These are phyloP conservation scores for Penicillium freii DNA, from an alignment of 2,329 filamentous ascomycete genomes.

Conservation along the genomic window DNA sequence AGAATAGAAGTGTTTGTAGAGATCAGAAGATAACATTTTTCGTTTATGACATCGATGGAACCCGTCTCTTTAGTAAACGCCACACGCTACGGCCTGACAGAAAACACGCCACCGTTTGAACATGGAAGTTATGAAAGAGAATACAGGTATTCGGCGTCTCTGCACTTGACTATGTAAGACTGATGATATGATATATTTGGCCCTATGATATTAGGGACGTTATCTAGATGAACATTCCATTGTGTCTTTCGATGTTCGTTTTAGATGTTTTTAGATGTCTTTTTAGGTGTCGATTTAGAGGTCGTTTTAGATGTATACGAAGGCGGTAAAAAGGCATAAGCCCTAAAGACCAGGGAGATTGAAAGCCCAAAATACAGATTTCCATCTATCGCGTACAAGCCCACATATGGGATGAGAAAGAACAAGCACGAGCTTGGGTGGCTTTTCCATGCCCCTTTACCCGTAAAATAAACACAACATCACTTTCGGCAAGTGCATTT, in stretches of 20 bases:
- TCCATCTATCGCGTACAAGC: constrained; percentile 28
- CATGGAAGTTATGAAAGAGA: not conserved
- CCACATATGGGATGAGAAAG: constrained; percentile 23
- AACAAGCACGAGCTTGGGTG: constrained; percentile 15
- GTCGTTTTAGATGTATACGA: not conserved
- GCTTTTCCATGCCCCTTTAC: constrained; percentile 24
- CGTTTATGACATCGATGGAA: constrained; percentile 28
- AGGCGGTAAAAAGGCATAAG: not conserved
- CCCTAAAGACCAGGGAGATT: not conserved
- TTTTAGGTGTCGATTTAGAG: not conserved
- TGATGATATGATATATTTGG: not conserved
- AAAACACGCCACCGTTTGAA: not conserved
- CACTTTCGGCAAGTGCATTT: constrained; percentile 18
- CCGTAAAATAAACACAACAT: constrained; percentile 13
- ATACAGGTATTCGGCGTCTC: not conserved
- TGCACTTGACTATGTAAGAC: not conserved
- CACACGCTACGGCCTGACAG: constrained; percentile 19
- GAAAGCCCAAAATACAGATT: constrained; percentile 23
- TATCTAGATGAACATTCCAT: not conserved
- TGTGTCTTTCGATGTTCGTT: not conserved
- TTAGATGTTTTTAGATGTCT: not conserved
- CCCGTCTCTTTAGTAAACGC: constrained; percentile 17
- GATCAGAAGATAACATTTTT: constrained; percentile 14
- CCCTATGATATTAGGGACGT: not conserved
- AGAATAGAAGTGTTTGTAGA: not conserved